These are phyloP conservation scores for Sclerotiophoma versabilis DNA, from an alignment of 2,329 filamentous ascomycete species.

Conservation along the genomic window DNA sequence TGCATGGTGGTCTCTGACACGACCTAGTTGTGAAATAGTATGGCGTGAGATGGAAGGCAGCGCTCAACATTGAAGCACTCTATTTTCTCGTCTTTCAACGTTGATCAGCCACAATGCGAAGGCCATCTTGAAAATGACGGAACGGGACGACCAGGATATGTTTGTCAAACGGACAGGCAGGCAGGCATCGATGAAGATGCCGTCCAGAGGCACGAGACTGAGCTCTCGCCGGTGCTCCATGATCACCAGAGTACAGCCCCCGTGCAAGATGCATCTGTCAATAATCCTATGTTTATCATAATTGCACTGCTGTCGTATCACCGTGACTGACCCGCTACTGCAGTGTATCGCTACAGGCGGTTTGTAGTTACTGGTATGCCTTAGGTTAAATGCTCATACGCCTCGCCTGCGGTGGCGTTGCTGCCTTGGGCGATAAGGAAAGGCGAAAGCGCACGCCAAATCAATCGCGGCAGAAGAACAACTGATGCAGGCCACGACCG, in stretches of 20 bases:
- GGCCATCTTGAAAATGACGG: neutral
- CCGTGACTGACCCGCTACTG: neutral
- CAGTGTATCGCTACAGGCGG: neutral
- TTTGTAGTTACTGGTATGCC: neutral
- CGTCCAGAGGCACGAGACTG: neutral
- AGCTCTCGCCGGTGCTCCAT: neutral
- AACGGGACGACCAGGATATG: too few relatives aligned
- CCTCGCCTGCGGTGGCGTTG: neutral
- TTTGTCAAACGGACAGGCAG: neutral
- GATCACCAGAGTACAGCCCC: neutral
- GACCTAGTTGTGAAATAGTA: constrained; percentile 29
- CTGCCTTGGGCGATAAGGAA: neutral
- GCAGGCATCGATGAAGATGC: neutral
- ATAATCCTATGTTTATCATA: neutral
- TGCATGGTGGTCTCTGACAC: constrained; percentile 21
- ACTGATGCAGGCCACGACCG: neutral
- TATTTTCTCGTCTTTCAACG: constrained; percentile 5
- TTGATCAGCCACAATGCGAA: constrained; percentile 19
- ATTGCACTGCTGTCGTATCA: neutral
- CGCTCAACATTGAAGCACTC: constrained; percentile 18
- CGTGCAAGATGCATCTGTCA: neutral
- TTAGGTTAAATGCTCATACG: neutral
- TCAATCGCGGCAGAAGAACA: neutral
- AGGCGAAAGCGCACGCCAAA: neutral
- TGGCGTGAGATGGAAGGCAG: constrained; percentile 24